Conservation (phyloP, 2,329 filamentous ascomycete species). For the Sporothrix luriei region DNA sequence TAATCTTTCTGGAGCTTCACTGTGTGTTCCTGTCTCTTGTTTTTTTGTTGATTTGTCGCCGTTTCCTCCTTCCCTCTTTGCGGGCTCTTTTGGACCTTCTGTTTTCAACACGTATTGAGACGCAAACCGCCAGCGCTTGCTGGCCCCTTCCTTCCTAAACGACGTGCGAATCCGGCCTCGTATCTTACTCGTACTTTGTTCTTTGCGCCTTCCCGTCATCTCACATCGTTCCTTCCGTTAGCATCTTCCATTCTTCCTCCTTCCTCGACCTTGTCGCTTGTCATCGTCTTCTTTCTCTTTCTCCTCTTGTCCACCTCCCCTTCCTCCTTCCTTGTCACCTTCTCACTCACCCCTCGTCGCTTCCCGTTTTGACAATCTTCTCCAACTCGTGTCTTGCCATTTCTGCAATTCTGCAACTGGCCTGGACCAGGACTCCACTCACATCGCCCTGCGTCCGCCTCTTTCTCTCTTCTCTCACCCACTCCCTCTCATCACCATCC, state of each 20-base stretch:
- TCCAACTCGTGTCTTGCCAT: not conserved
- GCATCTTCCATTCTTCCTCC: slow-evolving; percentile 22
- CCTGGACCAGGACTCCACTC: slow-evolving; percentile 25
- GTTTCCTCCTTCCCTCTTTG: slow-evolving; percentile 3
- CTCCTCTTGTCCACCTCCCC: not conserved
- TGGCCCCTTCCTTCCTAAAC: slow-evolving; percentile 28
- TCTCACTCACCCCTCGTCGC: slow-evolving; percentile 8
- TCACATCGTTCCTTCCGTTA: slow-evolving; percentile 1
- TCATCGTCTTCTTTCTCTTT: not conserved
- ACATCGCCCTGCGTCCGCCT: slow-evolving; percentile 24
- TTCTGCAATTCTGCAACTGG: slow-evolving; percentile 1
- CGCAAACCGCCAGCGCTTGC: slow-evolving; percentile 34
- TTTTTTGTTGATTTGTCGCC: slow-evolving; percentile 5
- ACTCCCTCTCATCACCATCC: slow-evolving; percentile 17
- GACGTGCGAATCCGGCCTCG: not conserved
- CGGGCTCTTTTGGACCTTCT: not conserved
- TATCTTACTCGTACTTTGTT: slow-evolving; percentile 15
- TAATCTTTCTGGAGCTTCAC: slow-evolving; percentile 21
- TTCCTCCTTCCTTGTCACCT: slow-evolving; percentile 7
- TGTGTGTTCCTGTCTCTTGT: not conserved
- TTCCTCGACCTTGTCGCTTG: slow-evolving; percentile 5
- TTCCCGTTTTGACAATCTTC: not conserved
- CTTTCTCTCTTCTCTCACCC: not conserved
- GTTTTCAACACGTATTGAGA: not conserved
- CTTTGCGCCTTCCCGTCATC: slow-evolving; percentile 16